Percentiles rank a stretch among this genome's conserved stretches.
These are phyloP conservation scores for Begonia loranthoides DNA, from an alignment of 306 rosid genomes.

Conservation along the genomic window DNA sequence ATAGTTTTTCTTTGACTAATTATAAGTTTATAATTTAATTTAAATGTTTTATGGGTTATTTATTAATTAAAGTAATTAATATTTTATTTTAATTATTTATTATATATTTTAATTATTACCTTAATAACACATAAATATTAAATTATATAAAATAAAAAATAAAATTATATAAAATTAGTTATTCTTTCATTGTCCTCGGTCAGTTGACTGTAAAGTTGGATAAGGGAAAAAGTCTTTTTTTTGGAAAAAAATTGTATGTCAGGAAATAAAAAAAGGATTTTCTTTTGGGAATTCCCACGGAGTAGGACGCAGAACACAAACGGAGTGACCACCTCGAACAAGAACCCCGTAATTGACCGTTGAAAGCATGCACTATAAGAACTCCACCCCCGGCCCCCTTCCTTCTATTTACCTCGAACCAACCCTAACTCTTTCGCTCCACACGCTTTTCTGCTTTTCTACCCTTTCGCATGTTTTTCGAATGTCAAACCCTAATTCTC, in stretches of 20 bases:
- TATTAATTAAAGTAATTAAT: no score
- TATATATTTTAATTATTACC: no score
- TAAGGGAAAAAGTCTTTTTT: neutral
- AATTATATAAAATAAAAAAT: no score
- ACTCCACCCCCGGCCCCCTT: neutral
- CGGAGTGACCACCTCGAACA: neutral
- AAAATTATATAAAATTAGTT: no score
- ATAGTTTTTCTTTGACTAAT: no score
- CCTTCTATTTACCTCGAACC: neutral
- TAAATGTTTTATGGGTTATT: no score
- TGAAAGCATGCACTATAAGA: neutral
- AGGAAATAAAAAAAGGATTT: no score
- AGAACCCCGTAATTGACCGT: slow-evolving; percentile 6
- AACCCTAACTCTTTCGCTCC: neutral
- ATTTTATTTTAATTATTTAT: no score
- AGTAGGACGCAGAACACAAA: neutral
- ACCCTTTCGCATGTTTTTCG: neutral
- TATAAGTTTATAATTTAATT: no score
- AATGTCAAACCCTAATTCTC: neutral
- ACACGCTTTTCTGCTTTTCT: neutral
- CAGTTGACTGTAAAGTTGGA: neutral
- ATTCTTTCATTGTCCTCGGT: no score
- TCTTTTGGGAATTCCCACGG: no score
- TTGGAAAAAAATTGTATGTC: neutral
- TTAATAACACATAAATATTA: no score